Base-by-base conservation (phyloP, 2,329 filamentous ascomycete genomes). In the Aureobasidium zeae region DNA sequence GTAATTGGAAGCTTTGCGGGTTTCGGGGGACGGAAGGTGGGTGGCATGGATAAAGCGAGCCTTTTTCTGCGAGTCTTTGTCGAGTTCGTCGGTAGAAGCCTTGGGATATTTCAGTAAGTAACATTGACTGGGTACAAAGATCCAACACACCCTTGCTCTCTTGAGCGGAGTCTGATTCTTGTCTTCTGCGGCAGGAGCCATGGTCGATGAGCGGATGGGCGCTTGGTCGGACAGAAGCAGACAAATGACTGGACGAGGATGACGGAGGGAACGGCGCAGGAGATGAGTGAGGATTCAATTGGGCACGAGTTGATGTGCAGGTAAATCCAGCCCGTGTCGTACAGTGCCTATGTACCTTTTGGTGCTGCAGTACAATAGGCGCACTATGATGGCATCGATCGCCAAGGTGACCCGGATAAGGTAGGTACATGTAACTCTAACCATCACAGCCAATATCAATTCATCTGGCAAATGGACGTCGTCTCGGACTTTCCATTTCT, bases 11-110 rank as follows among this genome's bases (percentile, higher is more conserved):
- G 76, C 76, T 53, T 77, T 67, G 54, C 83, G 70, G 1, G 85
- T 94, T 48, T 89, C 66, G 10, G 87, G 88, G 1, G 86, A 91
- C 10, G 86, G 88, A 13, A 94, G 74, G 50, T 85, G 83, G 43
- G 77, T 72, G 69, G 53, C 70, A 69, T 53, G 81, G 60, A 46
- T 80, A 77, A 7, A 78, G 50, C 89, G 81, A 48, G 83, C 79
- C 63, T 94, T 94, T 73, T 95, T 95, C 50, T 73, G 68, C 49
- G 43, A 46, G 15, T 50, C 46, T 19, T 87, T 81, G 50, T 65
- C 57, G 26, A 76, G 71, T 44, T 81, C 76, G 53, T 76, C 79
- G 39, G 74, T 69, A 30, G 81, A 85, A 53, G 70, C 74, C 83
- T 88, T 63, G 52, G 59, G 45, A 38, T 49, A 50, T 19, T 49